Evolutionary conservation across 2,329 filamentous ascomycete species (phyloP).

Genomic region (Zasmidium cellare): DNA sequence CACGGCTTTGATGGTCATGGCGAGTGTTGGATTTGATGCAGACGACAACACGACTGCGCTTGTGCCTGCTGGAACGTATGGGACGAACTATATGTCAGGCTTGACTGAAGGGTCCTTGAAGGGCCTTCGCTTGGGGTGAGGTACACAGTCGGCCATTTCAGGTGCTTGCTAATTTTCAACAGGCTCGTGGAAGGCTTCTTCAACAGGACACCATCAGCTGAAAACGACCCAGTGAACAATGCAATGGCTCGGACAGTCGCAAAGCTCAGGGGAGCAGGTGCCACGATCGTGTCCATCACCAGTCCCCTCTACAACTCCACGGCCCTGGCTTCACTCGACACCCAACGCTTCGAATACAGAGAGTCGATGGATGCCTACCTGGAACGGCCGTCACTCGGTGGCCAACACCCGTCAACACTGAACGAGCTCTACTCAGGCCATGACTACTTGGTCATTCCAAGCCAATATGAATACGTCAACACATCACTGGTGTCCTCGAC

Average conservation of each 20-base stretch:
- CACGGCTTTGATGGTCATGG: slow-evolving; percentile 38
- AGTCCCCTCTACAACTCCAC: slow-evolving; percentile 53
- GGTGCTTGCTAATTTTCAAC: background rate
- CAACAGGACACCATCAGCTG: slow-evolving; percentile 51
- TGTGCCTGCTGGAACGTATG: slow-evolving; percentile 42
- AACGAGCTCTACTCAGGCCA: slow-evolving; percentile 51
- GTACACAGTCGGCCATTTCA: background rate
- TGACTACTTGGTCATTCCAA: slow-evolving; percentile 61
- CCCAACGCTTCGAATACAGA: slow-evolving; percentile 62
- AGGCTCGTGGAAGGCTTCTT: slow-evolving; percentile 58
- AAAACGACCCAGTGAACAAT: slow-evolving; percentile 59
- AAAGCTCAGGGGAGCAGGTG: slow-evolving; percentile 50
- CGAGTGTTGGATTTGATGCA: slow-evolving; percentile 51
- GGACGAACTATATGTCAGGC: slow-evolving; percentile 49
- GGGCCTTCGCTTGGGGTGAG: slow-evolving; percentile 45
- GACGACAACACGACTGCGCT: slow-evolving; percentile 55
- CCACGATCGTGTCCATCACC: slow-evolving; percentile 51
- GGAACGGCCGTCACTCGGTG: slow-evolving; percentile 42
- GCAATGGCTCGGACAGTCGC: slow-evolving; percentile 52
- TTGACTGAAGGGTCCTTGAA: slow-evolving; percentile 38
- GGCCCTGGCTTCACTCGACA: slow-evolving; percentile 52
- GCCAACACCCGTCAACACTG: slow-evolving; percentile 48
- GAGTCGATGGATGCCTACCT: slow-evolving; percentile 59
- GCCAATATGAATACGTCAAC: slow-evolving; percentile 57
- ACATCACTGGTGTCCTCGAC: slow-evolving; percentile 55